Percentiles rank a stretch among this genome's conserved stretches.
Evolutionary conservation across 306 rosid genomes (phyloP).

Genomic region (Pueraria montana): DNA sequence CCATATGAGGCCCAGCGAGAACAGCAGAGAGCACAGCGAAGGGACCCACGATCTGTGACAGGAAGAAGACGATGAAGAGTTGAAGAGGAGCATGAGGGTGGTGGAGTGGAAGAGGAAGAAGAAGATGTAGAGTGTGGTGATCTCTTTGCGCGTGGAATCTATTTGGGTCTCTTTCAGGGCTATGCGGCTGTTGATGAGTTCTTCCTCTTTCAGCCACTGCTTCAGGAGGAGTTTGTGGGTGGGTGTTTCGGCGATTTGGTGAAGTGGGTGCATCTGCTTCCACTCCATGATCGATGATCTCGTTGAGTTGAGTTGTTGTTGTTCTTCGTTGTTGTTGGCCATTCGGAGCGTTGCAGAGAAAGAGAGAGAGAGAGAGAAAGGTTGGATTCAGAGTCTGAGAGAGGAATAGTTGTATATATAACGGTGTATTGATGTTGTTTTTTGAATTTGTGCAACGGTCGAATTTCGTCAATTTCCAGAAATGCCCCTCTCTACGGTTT

Average conservation of each 20-base stretch:
- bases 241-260: constrained; percentile 90
- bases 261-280: constrained; percentile 84
- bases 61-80: constrained; percentile 66
- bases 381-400: neutral
- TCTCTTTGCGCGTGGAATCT: constrained; percentile 76
- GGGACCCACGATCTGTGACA: constrained; percentile 92
- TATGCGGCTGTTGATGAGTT: constrained; percentile 76
- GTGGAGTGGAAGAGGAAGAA: constrained; percentile 98
- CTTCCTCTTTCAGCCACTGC: constrained; percentile 97
- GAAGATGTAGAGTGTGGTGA: constrained; percentile 81
- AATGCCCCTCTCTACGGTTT: constrained; percentile 32
- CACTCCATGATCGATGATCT: constrained; percentile 75
- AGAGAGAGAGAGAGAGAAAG: constrained; percentile 1
- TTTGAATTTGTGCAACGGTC: constrained; percentile 75
- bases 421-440: constrained; percentile 6
- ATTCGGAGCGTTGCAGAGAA: constrained; percentile 39
- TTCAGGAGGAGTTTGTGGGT: constrained; percentile 96
- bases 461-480: constrained; percentile 46
- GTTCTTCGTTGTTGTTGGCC: constrained; percentile 66
- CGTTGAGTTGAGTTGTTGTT: constrained; percentile 52
- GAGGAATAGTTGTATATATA: constrained; percentile 36
- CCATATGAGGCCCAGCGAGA: constrained; percentile 85
- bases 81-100: constrained; percentile 81
- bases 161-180: constrained; percentile 85
- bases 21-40: constrained; percentile 73